A percentile compares a stretch with the other conserved stretches of the same genome.
Evolutionary conservation across 2,329 filamentous ascomycete genomes (phyloP).

Genomic region (Trichoderma sp.): DNA sequence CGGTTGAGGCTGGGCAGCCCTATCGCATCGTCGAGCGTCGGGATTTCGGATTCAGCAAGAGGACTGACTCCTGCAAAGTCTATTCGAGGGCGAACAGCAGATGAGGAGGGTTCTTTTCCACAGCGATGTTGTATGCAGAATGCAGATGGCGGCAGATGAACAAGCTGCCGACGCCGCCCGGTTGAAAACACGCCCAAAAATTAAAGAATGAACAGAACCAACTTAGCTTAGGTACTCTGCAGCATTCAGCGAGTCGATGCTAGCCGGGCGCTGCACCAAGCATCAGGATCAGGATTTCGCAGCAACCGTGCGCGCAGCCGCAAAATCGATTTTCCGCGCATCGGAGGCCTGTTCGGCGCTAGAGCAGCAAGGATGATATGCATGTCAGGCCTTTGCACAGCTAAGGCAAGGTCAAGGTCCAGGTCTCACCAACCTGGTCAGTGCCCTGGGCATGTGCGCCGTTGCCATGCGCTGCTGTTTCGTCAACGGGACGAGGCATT

Average conservation of each 20-base stretch:
- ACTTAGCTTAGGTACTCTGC: background rate
- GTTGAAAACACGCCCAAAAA: conserved; percentile 3
- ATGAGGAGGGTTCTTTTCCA: background rate
- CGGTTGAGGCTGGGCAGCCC: conserved; percentile 2
- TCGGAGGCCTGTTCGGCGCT: background rate
- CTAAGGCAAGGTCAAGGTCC: background rate
- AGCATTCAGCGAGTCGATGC: background rate
- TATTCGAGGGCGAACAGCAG: background rate
- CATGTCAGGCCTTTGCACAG: conserved; percentile 18
- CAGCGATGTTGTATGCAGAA: background rate
- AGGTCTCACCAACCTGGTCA: background rate
- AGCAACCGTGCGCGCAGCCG: background rate
- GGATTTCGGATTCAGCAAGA: background rate
- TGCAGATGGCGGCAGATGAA: background rate
- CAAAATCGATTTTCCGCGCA: background rate
- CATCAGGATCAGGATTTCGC: background rate
- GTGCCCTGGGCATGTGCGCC: background rate
- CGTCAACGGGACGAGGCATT: background rate
- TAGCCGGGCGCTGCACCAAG: background rate
- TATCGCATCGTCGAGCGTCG: conserved; percentile 2
- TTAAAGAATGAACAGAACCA: background rate
- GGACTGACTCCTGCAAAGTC: background rate
- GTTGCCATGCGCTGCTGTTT: background rate
- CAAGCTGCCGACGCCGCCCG: background rate
- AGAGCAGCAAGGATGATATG: conserved; percentile 23